Percentiles rank a stretch among this genome's conserved stretches.
Evolutionary conservation across 2,329 filamentous ascomycete genomes (phyloP).

Genomic region (Neobulgaria alba): DNA sequence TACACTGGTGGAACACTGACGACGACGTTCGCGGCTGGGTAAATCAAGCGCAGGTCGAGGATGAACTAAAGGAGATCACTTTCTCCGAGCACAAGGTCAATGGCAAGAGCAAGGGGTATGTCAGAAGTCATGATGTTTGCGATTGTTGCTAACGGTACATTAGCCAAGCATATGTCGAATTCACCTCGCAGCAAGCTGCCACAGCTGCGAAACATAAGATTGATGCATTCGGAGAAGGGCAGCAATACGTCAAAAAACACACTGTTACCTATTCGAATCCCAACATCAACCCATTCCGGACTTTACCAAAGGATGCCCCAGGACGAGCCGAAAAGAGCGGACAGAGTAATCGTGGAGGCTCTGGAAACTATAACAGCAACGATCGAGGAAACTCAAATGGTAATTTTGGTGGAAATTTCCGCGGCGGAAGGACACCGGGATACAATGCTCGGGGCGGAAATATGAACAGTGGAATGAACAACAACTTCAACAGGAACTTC

Average conservation of each 20-base stretch:
- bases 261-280: constrained; percentile 68
- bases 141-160: constrained; percentile 7
- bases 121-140: constrained; percentile 7
- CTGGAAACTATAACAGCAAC: constrained; percentile 40
- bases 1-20: constrained; percentile 96
- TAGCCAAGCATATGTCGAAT: constrained; percentile 73
- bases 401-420: constrained; percentile 34
- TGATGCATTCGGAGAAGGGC: constrained; percentile 50
- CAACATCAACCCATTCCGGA: constrained; percentile 79
- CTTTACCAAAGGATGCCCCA: constrained; percentile 80
- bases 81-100: constrained; percentile 99
- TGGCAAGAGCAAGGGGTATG: constrained; percentile 94
- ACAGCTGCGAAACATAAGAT: constrained; percentile 78
- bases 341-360: constrained; percentile 42
- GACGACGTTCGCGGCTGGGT: constrained; percentile 89
- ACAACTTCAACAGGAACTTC: constrained; percentile 44
- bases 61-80: constrained; percentile 82
- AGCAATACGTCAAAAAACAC: constrained; percentile 53
- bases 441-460: constrained; percentile 33
- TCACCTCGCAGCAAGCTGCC: constrained; percentile 73
- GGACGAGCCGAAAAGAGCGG: constrained; percentile 57
- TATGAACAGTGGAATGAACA: constrained; percentile 39
- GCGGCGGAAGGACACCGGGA: constrained; percentile 42
- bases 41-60: constrained; percentile 68
- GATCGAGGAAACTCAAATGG: constrained; percentile 31